Evolutionary conservation across 148 eudicot genomes (phyloP).

Genomic region (Spergularia marina): DNA sequence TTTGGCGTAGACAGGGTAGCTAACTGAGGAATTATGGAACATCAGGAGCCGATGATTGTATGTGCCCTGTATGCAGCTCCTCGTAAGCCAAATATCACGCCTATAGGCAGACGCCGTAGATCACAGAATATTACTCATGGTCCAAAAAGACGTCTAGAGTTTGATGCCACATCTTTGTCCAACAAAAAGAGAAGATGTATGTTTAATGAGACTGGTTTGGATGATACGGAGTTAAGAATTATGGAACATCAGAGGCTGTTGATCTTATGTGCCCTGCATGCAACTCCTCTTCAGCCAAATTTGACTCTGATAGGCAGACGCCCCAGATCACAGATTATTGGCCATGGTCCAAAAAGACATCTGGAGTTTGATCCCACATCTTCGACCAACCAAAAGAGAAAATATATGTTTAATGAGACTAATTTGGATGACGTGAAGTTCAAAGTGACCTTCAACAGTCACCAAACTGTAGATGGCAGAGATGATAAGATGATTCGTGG

Average conservation of each 20-base stretch:
- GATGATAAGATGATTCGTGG: neutral
- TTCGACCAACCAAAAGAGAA: neutral
- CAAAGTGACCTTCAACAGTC: neutral
- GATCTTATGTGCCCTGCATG: neutral
- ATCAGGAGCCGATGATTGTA: neutral
- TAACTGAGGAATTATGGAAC: neutral
- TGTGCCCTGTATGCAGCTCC: neutral
- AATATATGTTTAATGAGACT: neutral
- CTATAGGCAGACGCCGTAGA: neutral
- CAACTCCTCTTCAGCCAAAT: neutral
- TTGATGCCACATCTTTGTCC: neutral
- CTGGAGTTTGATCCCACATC: neutral
- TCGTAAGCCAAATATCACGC: neutral
- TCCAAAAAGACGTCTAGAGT: slow-evolving; percentile 13
- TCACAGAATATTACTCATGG: neutral
- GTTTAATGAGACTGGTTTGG: neutral
- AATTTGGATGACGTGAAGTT: neutral
- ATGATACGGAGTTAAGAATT: too few species aligned
- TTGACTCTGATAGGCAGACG: neutral
- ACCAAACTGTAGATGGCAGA: neutral
- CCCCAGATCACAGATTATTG: neutral
- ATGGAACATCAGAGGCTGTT: neutral
- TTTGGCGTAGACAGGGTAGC: neutral
- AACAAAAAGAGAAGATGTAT: neutral
- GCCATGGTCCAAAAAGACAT: slow-evolving; percentile 12